Evolutionary conservation across 2,329 filamentous ascomycete genomes (phyloP).

Genomic region (Curvularia hawaiiensis): DNA sequence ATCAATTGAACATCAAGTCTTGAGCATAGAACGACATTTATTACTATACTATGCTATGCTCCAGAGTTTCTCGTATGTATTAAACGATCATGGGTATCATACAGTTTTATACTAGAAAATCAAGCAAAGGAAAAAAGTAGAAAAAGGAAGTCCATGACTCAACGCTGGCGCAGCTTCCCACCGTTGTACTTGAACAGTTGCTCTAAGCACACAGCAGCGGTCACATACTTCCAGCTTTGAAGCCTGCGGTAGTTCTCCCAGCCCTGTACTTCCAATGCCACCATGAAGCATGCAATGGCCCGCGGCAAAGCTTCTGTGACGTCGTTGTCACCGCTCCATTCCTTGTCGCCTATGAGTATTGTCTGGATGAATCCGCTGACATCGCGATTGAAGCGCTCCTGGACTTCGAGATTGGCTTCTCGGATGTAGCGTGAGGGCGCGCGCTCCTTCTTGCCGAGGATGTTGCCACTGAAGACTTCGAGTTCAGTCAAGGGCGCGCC

Average conservation of each 20-base stretch:
- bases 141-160: constrained; percentile 1
- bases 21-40: neutral
- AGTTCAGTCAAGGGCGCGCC: constrained; percentile 39
- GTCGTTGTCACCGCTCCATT: constrained; percentile 33
- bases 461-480: constrained; percentile 61
- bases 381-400: constrained; percentile 50
- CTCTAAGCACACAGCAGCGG: constrained; percentile 56
- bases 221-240: constrained; percentile 60
- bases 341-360: constrained; percentile 50
- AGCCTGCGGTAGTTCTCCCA: constrained; percentile 42
- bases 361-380: constrained; percentile 51
- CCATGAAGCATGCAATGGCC: constrained; percentile 57
- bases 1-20: neutral
- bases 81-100: too few species aligned
- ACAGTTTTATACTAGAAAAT: neutral
- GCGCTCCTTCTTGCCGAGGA: constrained; percentile 57
- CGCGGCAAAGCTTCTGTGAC: constrained; percentile 51
- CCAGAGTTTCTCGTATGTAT: too few species aligned
- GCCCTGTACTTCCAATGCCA: constrained; percentile 45
- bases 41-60: neutral
- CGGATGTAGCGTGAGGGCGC: constrained; percentile 39
- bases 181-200: constrained; percentile 50
- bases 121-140: neutral
- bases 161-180: constrained; percentile 22
- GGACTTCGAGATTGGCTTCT: constrained; percentile 42